A percentile compares a stretch with the other conserved stretches of the same genome.
These are phyloP conservation scores for Stachybotrys chlorohalonatus DNA, from an alignment of 2,329 filamentous ascomycete species.

Conservation along the genomic window DNA sequence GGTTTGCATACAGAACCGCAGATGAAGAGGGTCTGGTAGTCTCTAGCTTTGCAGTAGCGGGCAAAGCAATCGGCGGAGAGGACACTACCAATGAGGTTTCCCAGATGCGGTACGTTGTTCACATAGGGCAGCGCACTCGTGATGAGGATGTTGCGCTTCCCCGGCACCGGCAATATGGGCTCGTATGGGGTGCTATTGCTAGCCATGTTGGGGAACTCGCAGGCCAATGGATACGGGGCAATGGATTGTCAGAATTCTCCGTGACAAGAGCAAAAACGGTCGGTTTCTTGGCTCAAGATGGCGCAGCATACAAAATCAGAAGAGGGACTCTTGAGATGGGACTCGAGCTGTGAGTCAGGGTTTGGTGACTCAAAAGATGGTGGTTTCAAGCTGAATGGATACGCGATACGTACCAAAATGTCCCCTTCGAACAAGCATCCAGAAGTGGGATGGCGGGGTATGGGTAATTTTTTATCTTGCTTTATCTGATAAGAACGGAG, in stretches of 20 bases:
- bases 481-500: background rate
- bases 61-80: slow-evolving; percentile 83
- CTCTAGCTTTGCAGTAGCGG: slow-evolving; percentile 71
- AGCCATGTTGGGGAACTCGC: slow-evolving; percentile 9
- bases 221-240: background rate
- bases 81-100: slow-evolving; percentile 81
- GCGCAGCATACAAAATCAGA: background rate
- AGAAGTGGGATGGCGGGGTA: background rate
- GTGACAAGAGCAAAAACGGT: too few relatives aligned
- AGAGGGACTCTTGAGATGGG: background rate
- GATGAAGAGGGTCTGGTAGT: slow-evolving; percentile 71
- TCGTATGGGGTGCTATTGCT: slow-evolving; percentile 5
- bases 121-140: slow-evolving; percentile 84
- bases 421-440: too few relatives aligned
- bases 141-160: slow-evolving; percentile 80
- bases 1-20: slow-evolving; percentile 49
- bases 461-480: background rate
- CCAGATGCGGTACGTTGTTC: slow-evolving; percentile 72
- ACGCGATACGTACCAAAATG: too few relatives aligned
- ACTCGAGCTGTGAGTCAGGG: background rate
- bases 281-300: background rate
- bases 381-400: too few relatives aligned
- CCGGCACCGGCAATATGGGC: slow-evolving; percentile 55
- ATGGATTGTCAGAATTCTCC: too few relatives aligned
- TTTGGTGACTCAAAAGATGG: background rate